Evolutionary conservation across 116 monocot species (phyloP), one percentile per base, ranked within the genome.

Genomic region (Posidonia oceanica): DNA sequence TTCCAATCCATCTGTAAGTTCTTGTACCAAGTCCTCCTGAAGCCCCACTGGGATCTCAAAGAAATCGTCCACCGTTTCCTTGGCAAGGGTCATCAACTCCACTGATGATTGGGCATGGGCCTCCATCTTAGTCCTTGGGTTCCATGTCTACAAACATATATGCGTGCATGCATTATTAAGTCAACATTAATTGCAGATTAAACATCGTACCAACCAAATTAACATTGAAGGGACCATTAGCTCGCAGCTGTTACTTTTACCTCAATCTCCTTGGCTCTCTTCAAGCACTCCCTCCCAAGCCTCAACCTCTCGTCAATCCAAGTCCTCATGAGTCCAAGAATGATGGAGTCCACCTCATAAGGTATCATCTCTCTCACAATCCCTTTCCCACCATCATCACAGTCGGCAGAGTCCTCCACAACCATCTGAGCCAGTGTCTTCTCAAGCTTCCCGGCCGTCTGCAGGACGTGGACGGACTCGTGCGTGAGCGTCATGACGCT

Each of bases 321-420:
- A 53, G 57, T 72, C 79, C 82, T 97, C 78, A 89, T 74, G 52
- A 97, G 75, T 14, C 65, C 69, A 38, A 76, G 51, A 2, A 82
- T 68, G 7, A 97, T 72, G 61, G 85, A 68, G 1, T 97, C 96
- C 0, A 91, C 87, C 40, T 97, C 96, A 38, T 83, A 91, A 11
- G 91, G 96, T 13, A 82, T 54, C 88, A 91, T 88, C 80, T 97
- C 96, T 61, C 74, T 74, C 14, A 91, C 89, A 4, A 97, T 63
- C 2, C 67, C 80, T 80, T 88, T 96, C 8, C 89, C 91, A 1
- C 91, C 96, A 58, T 97, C 91, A 0, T 87, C 87, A 68, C 80
- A 89, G 36, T 97, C 86, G 0, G n/a, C 75, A 0, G 87, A 78
- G 71, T 97, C 91, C 83, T 97, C 96, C 7, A 85, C 89, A 12